A percentile compares a stretch with the other conserved stretches of the same genome.
phyloP scores from a whole-genome alignment of 495 filamentous ascomycete species.

The Pyrenula massariospora region DNA sequence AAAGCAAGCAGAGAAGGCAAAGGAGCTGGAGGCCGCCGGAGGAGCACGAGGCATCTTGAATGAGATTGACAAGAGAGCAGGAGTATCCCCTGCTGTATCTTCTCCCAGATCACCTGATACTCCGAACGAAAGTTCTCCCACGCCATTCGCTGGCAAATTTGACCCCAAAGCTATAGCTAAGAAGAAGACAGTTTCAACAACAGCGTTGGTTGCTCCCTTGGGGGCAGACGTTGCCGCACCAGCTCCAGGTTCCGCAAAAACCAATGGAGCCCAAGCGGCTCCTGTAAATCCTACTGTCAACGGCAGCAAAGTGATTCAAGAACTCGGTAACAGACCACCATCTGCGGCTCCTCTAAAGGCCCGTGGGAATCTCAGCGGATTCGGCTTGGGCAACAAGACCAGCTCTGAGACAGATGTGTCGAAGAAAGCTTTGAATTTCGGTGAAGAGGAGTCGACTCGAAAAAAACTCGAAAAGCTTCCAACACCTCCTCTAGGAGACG shows the following conservation, averaged over 20 bases:
- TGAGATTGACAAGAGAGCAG: constrained; percentile 64
- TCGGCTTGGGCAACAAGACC: constrained; percentile 63
- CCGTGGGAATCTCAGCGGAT: constrained; percentile 65
- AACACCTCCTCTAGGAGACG: constrained; percentile 53
- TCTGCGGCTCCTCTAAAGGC: constrained; percentile 35
- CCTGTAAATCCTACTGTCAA: constrained; percentile 27
- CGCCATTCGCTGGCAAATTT: constrained; percentile 68
- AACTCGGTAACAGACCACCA: constrained; percentile 5
- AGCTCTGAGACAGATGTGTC: constrained; percentile 52
- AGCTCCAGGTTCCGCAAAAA: constrained; percentile 7
- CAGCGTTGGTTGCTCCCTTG: constrained; percentile 27
- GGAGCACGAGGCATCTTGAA: constrained; percentile 57
- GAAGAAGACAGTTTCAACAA: constrained; percentile 33
- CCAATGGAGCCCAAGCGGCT: constrained; percentile 40
- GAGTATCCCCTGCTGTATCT: constrained; percentile 35
- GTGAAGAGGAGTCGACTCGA: constrained; percentile 73
- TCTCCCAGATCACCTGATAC: constrained; percentile 47
- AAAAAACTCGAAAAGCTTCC: constrained; percentile 84
- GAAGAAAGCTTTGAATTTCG: constrained; percentile 70
- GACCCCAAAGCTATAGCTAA: constrained; percentile 80
- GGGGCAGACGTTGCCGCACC: constrained; percentile 48
- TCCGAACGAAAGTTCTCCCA: constrained; percentile 24
- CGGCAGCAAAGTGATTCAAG: constrained; percentile 20
- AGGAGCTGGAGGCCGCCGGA: constrained; percentile 46
- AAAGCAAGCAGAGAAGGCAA: constrained; percentile 65